A percentile compares a stretch with the other conserved stretches of the same genome.
Evolutionary conservation across 2,329 filamentous ascomycete genomes (phyloP).

Genomic region (Fusarium nematophilum): DNA sequence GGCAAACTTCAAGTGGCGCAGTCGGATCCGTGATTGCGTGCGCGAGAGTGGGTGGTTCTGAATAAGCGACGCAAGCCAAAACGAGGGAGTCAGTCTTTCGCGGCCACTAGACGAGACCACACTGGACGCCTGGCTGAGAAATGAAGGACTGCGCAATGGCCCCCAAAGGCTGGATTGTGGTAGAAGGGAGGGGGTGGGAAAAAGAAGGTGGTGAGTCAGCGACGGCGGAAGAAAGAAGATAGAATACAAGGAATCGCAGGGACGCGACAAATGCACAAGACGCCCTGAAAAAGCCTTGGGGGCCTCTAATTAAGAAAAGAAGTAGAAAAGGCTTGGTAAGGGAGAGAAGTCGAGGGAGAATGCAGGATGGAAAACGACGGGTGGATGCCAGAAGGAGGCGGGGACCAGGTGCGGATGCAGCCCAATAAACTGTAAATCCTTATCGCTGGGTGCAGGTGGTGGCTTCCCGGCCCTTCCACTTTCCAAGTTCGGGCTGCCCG

Average conservation of each 20-base stretch:
- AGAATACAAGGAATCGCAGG: slow-evolving; percentile 5
- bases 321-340: slow-evolving; percentile 5
- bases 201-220: slow-evolving; percentile 4
- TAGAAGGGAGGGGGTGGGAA: neutral
- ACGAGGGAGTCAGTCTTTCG: slow-evolving; percentile 11
- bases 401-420: slow-evolving; percentile 8
- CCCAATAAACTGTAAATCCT: slow-evolving; percentile 31
- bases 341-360: slow-evolving; percentile 18
- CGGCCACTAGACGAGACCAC: slow-evolving; percentile 30
- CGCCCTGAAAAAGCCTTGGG: slow-evolving; percentile 23
- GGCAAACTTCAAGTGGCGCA: slow-evolving; percentile 31
- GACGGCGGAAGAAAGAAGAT: slow-evolving; percentile 5
- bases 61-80: slow-evolving; percentile 28
- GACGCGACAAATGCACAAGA: slow-evolving; percentile 7
- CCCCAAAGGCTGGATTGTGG: slow-evolving; percentile 2
- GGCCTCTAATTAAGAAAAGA: neutral
- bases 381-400: slow-evolving; percentile 26
- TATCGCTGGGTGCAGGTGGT: slow-evolving; percentile 26
- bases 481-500: neutral
- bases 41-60: slow-evolving; percentile 19
- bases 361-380: slow-evolving; percentile 11
- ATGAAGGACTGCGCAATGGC: slow-evolving; percentile 25
- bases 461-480: slow-evolving; percentile 27
- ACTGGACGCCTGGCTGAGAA: slow-evolving; percentile 17
- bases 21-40: slow-evolving; percentile 20